Conservation (phyloP, 345 rosid genomes). For the Linum tenue region DNA sequence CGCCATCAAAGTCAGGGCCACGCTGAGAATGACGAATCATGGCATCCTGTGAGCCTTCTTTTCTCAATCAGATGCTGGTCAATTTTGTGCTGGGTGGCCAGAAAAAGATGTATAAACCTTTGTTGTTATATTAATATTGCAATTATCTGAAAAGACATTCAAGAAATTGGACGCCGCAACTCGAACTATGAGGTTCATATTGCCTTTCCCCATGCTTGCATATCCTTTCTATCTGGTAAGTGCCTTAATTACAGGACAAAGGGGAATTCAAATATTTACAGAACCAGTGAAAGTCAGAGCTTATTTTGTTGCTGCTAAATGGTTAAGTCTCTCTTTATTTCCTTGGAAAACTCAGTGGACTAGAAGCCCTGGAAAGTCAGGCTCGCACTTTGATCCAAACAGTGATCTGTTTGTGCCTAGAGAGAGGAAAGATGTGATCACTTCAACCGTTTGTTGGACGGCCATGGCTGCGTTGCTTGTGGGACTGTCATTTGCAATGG, state of each 20-base stretch:
- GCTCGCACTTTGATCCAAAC: conserved; percentile 33
- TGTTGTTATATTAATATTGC: conserved; percentile 5
- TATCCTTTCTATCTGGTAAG: conserved; percentile 86
- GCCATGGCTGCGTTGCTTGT: conserved; percentile 26
- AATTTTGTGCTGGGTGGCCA: neutral
- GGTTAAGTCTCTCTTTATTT: neutral
- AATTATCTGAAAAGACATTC: conserved; percentile 72
- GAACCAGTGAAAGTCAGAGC: neutral
- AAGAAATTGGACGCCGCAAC: conserved; percentile 42
- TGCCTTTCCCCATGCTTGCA: conserved; percentile 90
- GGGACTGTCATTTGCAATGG: conserved; percentile 15
- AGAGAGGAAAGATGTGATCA: conserved; percentile 30
- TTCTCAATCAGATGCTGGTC: neutral
- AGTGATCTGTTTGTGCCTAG: conserved; percentile 31
- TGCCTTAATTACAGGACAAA: neutral
- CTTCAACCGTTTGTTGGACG: conserved; percentile 30
- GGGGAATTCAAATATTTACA: neutral
- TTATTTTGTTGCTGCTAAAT: too few relatives aligned
- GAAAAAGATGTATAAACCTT: neutral
- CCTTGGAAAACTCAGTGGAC: conserved; percentile 18
- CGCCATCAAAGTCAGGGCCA: conserved; percentile 95
- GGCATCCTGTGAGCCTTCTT: conserved; percentile 58
- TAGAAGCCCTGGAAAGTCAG: conserved; percentile 40
- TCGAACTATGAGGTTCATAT: conserved; percentile 48
- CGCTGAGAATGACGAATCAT: conserved; percentile 89